These are phyloP conservation scores for Fusarium brachygibbosum DNA, from an alignment of 2,329 filamentous ascomycete genomes.

Conservation along the genomic window DNA sequence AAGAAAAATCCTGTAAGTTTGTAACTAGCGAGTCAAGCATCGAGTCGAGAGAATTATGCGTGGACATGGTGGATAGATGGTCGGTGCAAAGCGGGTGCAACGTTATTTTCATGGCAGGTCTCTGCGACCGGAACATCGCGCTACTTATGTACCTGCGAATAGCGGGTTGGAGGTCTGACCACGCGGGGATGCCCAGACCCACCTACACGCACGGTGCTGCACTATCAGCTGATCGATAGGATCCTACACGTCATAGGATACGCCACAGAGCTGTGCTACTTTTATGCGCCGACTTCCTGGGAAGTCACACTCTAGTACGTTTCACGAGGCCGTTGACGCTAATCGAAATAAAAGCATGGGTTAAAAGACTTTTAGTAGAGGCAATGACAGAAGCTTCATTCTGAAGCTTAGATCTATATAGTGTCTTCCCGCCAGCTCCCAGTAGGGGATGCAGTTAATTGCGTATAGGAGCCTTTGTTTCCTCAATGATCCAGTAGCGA, in stretches of 20 bases:
- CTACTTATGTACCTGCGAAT: not conserved
- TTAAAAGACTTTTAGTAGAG: too few species aligned
- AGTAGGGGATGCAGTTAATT: too few species aligned
- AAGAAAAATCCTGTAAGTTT: not conserved
- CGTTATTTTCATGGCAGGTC: not conserved
- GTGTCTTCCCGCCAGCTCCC: too few species aligned
- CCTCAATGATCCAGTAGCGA: too few species aligned
- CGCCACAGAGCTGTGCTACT: not conserved
- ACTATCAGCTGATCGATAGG: too few species aligned
- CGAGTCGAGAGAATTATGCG: not conserved
- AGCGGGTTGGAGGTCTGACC: not conserved
- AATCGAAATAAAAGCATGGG: not conserved
- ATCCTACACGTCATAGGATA: not conserved
- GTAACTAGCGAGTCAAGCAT: not conserved
- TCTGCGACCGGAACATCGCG: not conserved
- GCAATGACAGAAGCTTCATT: not conserved
- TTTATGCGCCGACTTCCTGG: not conserved
- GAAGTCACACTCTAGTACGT: not conserved
- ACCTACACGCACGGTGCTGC: not conserved
- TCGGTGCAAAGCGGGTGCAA: not conserved
- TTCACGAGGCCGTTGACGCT: not conserved
- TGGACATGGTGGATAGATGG: constrained; percentile 4
- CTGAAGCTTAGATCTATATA: too few species aligned
- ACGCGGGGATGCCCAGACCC: not conserved
- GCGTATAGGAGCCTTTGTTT: too few species aligned